Evolutionary conservation across 2,329 filamentous ascomycete species (phyloP), one percentile per base, ranked within the genome.

Genomic region (Xylaria digitata): DNA sequence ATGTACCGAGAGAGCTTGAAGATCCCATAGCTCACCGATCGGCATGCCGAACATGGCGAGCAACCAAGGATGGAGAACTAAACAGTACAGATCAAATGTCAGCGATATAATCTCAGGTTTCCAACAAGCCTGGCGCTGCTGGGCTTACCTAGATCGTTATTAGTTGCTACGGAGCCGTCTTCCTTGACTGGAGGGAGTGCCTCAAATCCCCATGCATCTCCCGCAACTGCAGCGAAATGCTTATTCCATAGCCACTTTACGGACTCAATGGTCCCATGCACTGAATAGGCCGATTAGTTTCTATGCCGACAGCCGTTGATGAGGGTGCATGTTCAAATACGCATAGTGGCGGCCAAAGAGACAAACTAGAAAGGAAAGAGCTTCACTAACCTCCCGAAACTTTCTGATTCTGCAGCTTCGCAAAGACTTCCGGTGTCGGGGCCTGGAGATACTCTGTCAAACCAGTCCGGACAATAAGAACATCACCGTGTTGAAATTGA

Each of bases 201-300:
- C 79, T 93, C 90, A 68, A 92, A 91, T 0, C 85, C 82, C 21
- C 85, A 86, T 13, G 84, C 80, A 74, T 93, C 90, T 0, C 88
- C 87, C 0, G 85, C 88, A 1, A 90, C 89, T 0, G 86, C 87
- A 0, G 89, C 82, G 71, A 93, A 92, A 59, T 89, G 88, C 70
- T 84, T 86, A 73, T 92, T 88, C 80, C 91, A 90, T 65, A 92
- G 69, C 89, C 90, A 93, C 60, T 86, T 84, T 7, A 87, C 80
- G 3, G 89, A 84, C 50, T 84, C 84, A 54, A 86, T 78, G 2
- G 73, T 74, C 0, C 82, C 84, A 45, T 87, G 79, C 49, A 84
- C 66, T 70, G 40, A 21, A 42, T 2, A 1, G 11, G 23, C 6
- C 19, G 1, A 43, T 70, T 23, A 70, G 59, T 9, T 40, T 61